Evolutionary conservation across 2,329 filamentous ascomycete genomes (phyloP).

Genomic region (Talaromyces pinophilus): DNA sequence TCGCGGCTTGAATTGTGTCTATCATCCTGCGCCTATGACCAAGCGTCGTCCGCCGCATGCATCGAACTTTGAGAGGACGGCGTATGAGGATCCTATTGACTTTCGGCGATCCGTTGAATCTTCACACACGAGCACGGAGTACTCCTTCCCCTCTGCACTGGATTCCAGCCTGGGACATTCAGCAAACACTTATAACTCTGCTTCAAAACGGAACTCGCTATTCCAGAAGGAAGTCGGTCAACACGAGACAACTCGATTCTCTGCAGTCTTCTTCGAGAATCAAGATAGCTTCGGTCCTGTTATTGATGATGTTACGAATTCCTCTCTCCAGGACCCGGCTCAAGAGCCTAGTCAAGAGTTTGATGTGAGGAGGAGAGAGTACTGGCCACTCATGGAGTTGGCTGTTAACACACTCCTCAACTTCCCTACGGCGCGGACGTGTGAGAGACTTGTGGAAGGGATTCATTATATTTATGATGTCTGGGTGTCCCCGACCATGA

Average conservation of each 20-base stretch:
- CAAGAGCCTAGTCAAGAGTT: neutral
- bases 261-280: conserved; percentile 7
- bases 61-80: neutral
- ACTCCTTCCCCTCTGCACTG: neutral
- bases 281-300: conserved; percentile 4
- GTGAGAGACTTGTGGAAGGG: neutral
- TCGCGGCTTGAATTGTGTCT: conserved; percentile 1
- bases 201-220: neutral
- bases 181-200: neutral
- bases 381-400: conserved; percentile 6
- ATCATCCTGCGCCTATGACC: conserved; percentile 9
- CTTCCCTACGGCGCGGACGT: neutral
- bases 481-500: conserved; percentile 11
- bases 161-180: neutral
- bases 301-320: conserved; percentile 1
- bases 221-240: conserved; percentile 2
- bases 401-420: neutral
- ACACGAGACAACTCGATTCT: conserved; percentile 4
- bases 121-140: neutral
- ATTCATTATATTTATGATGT: conserved; percentile 14
- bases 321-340: neutral
- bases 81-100: neutral
- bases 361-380: neutral
- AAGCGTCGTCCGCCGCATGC: neutral
- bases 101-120: neutral